phyloP scores from a whole-genome alignment of 2,329 filamentous ascomycete species.

The Calonectria pseudoturangicola region DNA sequence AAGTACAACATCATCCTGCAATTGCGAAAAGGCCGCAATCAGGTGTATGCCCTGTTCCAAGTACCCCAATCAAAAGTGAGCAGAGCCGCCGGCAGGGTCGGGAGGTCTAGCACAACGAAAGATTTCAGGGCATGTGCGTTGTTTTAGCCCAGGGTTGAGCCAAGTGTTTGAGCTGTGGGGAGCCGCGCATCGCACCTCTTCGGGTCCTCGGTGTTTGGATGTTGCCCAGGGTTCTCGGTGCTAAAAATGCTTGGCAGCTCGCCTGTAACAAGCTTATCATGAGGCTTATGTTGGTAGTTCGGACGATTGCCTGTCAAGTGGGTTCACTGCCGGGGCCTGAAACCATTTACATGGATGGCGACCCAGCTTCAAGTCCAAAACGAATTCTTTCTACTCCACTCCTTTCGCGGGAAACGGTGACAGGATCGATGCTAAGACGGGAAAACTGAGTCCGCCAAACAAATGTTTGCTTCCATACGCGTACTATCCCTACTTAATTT shows the following conservation, averaged over 20 bases:
- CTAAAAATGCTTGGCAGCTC: neutral
- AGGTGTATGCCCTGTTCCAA: neutral
- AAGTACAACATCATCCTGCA: neutral
- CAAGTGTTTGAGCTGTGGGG: neutral
- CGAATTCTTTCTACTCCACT: constrained; percentile 6
- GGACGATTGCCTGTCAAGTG: constrained; percentile 19
- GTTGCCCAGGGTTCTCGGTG: neutral
- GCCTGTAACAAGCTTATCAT: constrained; percentile 31
- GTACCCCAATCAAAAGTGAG: neutral
- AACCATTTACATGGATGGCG: constrained; percentile 23
- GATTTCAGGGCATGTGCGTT: neutral
- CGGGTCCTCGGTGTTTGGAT: neutral
- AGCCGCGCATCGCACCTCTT: neutral
- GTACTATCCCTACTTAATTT: constrained; percentile 26
- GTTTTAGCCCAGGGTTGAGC: constrained; percentile 5
- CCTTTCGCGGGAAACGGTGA: neutral
- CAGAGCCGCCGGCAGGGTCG: neutral
- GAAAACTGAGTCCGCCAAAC: constrained; percentile 50
- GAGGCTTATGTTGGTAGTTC: constrained; percentile 25
- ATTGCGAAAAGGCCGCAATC: neutral
- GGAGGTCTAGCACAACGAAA: neutral
- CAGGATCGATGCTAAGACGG: constrained; percentile 47
- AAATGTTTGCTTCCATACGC: constrained; percentile 14
- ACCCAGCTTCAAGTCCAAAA: neutral
- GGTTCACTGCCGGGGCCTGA: constrained; percentile 22